phyloP scores from a whole-genome alignment of 495 filamentous ascomycete genomes.

The Aspergillus cristatus region DNA sequence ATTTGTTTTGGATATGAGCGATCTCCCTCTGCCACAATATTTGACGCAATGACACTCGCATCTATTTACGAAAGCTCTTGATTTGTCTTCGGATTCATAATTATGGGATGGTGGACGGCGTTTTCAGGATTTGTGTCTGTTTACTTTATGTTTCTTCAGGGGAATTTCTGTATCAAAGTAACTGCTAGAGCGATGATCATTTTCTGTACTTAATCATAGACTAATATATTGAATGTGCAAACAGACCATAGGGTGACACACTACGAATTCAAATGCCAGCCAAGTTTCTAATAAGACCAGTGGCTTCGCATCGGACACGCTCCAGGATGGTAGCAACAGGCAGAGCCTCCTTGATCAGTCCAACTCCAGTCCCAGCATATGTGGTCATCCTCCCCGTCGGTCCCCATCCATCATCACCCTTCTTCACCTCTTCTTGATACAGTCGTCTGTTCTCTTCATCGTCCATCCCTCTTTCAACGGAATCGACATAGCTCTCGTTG shows the following conservation, averaged over 20 bases:
- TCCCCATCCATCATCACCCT: slow-evolving; percentile 48
- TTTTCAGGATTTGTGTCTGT: background rate
- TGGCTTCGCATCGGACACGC: slow-evolving; percentile 11
- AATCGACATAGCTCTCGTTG: slow-evolving; percentile 52
- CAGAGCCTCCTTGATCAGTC: slow-evolving; percentile 21
- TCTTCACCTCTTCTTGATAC: slow-evolving; percentile 39
- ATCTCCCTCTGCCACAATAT: background rate
- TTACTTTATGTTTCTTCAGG: background rate
- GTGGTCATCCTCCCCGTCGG: slow-evolving; percentile 50
- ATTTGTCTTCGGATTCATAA: background rate
- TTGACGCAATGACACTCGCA: slow-evolving; percentile 13
- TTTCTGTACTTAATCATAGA: no score
- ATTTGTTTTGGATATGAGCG: slow-evolving; percentile 9
- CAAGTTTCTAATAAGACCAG: slow-evolving; percentile 8
- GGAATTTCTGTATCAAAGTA: slow-evolving; percentile 1
- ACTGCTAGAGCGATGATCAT: background rate
- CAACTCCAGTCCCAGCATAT: slow-evolving; percentile 47
- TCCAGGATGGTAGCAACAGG: slow-evolving; percentile 23
- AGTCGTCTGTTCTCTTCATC: slow-evolving; percentile 45
- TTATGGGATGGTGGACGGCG: background rate
- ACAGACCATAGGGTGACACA: background rate
- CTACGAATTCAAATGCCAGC: no score
- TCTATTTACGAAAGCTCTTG: slow-evolving; percentile 8
- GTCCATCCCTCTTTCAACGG: slow-evolving; percentile 29
- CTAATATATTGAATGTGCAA: no score